Percentiles rank a stretch among this genome's conserved stretches.
phyloP scores from a whole-genome alignment of 192 early-diverging fungal species.

The Dimargaris xerosporica region DNA sequence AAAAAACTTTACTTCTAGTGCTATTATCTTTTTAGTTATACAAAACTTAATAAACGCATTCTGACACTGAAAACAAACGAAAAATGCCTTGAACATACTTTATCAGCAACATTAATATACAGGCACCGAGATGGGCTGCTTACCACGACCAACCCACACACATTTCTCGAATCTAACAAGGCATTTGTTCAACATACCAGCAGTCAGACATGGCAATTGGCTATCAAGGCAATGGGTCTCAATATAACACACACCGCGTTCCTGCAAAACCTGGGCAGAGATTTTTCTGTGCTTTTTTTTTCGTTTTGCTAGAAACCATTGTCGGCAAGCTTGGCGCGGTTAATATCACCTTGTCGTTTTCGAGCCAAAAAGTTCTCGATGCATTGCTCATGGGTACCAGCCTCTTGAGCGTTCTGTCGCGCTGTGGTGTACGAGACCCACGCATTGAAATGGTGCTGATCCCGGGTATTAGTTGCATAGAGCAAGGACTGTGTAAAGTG shows the following conservation, averaged over 20 bases:
- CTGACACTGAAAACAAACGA: not conserved
- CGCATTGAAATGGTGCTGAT: slow-evolving; percentile 1
- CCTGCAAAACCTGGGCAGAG: not conserved
- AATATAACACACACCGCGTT: too few relatives aligned
- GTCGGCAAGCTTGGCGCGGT: not conserved
- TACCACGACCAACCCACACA: too few relatives aligned
- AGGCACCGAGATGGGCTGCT: too few relatives aligned
- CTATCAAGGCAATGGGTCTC: too few relatives aligned
- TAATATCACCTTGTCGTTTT: not conserved
- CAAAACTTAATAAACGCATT: too few relatives aligned
- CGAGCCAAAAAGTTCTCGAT: slow-evolving; percentile 8
- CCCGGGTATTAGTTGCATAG: not conserved
- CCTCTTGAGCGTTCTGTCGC: not conserved
- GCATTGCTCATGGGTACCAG: not conserved
- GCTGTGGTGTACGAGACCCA: not conserved
- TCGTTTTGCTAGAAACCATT: not conserved
- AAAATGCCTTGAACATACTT: not conserved
- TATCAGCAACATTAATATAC: too few relatives aligned
- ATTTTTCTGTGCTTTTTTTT: not conserved
- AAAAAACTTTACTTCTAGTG: too few relatives aligned
- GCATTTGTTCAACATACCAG: too few relatives aligned
- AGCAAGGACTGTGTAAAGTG: slow-evolving; percentile 6
- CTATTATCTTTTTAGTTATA: too few relatives aligned
- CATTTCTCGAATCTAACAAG: too few relatives aligned
- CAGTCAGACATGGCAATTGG: too few relatives aligned